These are phyloP conservation scores for Arachis monticola DNA, from an alignment of 331 rosid genomes.

Conservation along the genomic window DNA sequence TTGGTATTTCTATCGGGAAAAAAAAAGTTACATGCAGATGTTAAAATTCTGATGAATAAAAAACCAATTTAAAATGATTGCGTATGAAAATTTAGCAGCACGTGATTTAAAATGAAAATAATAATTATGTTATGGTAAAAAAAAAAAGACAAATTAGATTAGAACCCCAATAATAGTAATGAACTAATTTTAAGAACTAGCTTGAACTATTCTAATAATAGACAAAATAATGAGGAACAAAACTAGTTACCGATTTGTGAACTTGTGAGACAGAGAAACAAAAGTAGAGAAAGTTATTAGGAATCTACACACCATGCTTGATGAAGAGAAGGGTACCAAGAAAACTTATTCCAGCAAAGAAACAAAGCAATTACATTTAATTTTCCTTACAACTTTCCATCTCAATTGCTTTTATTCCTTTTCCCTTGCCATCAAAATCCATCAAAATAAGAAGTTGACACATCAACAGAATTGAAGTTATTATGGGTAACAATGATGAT, in stretches of 20 bases:
- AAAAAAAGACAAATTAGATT: constrained; percentile 26
- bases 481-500: neutral
- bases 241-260: neutral
- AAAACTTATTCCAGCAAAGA: neutral
- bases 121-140: too few relatives aligned
- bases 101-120: too few relatives aligned
- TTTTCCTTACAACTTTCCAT: neutral
- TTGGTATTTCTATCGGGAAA: too few relatives aligned
- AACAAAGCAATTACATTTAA: neutral
- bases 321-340: neutral
- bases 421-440: neutral
- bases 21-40: too few relatives aligned
- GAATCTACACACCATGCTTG: neutral
- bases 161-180: neutral
- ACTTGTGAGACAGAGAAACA: constrained; percentile 1
- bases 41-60: too few relatives aligned
- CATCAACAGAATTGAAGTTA: neutral
- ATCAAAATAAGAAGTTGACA: constrained; percentile 5
- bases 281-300: neutral
- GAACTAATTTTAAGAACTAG: neutral
- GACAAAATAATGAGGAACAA: neutral
- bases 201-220: constrained; percentile 20
- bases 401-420: neutral
- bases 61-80: too few relatives aligned
- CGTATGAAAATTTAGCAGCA: too few relatives aligned